A percentile compares a stretch with the other conserved stretches of the same genome.
Conservation (phyloP, 108 stramenopile genomes). For the Phaeodactylum tricornutum region DNA sequence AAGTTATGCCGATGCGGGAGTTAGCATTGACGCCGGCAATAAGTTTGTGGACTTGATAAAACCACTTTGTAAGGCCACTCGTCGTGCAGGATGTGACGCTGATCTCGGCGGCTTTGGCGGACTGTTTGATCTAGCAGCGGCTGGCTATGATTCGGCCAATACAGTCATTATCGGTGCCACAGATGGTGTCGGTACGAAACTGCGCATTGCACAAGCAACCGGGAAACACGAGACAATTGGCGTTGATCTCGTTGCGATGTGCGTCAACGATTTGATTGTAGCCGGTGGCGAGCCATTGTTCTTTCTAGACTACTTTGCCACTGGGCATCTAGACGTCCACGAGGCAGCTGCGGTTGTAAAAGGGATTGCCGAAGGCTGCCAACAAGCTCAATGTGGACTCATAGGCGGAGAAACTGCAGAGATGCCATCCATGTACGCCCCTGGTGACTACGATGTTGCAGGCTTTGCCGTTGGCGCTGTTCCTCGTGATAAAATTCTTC, state of each 20-base stretch:
- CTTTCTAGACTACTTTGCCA: slow-evolving; percentile 98
- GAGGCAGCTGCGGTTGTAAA: slow-evolving; percentile 90
- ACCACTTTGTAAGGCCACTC: slow-evolving; percentile 89
- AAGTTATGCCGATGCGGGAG: slow-evolving; percentile 95
- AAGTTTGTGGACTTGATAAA: slow-evolving; percentile 93
- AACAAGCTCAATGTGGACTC: slow-evolving; percentile 88
- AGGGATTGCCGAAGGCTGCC: slow-evolving; percentile 95
- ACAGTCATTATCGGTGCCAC: slow-evolving; percentile 95
- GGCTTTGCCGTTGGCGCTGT: slow-evolving; percentile 98
- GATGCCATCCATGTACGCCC: slow-evolving; percentile 99
- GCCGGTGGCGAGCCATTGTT: slow-evolving; percentile 95
- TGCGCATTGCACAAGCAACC: slow-evolving; percentile 78
- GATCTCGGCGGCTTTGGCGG: slow-evolving; percentile 95
- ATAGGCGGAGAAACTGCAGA: slow-evolving; percentile 99
- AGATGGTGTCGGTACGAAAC: slow-evolving; percentile 99
- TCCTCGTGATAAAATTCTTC: slow-evolving; percentile 68
- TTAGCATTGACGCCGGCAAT: slow-evolving; percentile 95
- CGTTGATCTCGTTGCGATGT: slow-evolving; percentile 97
- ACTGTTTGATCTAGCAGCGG: slow-evolving; percentile 91
- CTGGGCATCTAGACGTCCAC: slow-evolving; percentile 81
- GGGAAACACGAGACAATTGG: slow-evolving; percentile 84
- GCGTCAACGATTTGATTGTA: slow-evolving; percentile 96
- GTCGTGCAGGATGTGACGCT: slow-evolving; percentile 89
- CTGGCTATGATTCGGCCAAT: slow-evolving; percentile 80
- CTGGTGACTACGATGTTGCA: slow-evolving; percentile 95